phyloP scores from a whole-genome alignment of 108 stramenopile genomes.

The Skeletonema potamos region DNA sequence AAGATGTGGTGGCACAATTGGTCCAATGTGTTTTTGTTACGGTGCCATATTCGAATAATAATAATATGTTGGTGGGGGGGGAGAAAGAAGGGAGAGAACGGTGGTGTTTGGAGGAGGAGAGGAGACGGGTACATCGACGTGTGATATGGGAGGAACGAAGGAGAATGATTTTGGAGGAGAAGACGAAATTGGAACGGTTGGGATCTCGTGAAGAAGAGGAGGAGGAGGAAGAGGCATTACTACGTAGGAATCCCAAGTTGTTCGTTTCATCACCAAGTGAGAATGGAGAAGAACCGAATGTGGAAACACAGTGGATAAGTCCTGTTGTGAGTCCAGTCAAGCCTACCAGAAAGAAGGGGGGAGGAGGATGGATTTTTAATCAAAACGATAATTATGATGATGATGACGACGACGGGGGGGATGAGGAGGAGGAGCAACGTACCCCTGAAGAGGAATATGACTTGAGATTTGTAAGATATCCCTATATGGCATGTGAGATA shows the following conservation, averaged over 20 bases:
- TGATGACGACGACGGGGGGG: not conserved
- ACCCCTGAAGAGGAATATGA: slow-evolving; percentile 47
- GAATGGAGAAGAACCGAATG: not conserved
- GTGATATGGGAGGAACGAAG: not conserved
- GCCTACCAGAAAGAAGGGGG: not conserved
- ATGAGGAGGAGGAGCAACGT: not conserved
- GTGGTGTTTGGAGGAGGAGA: not conserved
- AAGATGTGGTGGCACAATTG: slow-evolving; percentile 73
- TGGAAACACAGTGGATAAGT: not conserved
- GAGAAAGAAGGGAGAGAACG: slow-evolving; percentile 23
- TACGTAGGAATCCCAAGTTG: not conserved
- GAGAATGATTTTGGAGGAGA: not conserved
- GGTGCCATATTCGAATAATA: slow-evolving; percentile 4
- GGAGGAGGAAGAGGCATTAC: not conserved
- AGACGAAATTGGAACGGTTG: not conserved
- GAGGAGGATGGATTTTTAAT: slow-evolving; percentile 9
- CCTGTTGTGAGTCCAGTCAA: not conserved
- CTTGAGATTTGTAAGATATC: slow-evolving; percentile 67
- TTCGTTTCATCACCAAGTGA: slow-evolving; percentile 1
- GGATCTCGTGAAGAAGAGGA: not conserved
- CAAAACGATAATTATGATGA: not conserved
- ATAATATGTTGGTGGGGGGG: slow-evolving; percentile 17
- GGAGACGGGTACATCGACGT: no score
- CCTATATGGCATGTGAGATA: slow-evolving; percentile 97
- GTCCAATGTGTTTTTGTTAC: slow-evolving; percentile 60